Evolutionary conservation across 2,329 filamentous ascomycete genomes (phyloP), one percentile per base, ranked within the genome.

Genomic region (Cercospora berteroae): DNA sequence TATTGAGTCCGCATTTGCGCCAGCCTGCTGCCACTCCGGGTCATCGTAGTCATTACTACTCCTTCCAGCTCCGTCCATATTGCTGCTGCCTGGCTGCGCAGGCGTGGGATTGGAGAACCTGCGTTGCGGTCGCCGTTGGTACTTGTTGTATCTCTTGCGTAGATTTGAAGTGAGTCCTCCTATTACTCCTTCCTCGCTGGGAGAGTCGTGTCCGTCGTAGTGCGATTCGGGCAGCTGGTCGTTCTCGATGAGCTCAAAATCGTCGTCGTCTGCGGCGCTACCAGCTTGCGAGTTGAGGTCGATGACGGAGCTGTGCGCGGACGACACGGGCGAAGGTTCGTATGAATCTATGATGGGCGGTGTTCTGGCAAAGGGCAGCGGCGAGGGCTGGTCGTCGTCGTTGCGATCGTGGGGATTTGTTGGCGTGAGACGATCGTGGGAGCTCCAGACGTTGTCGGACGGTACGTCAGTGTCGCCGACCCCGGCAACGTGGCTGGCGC

Each of bases 1-100:
- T 66, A 85, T 82, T 27, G 81, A 79, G 63, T 86, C 84, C 44
- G 84, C 83, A 67, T 84, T 78, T 31, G 82, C 77, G 18, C 81
- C 84, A 23, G 83, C 82, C 75, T 84, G 83, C 66, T 79, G 77
- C 92, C 92, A 96, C 67, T 90, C 90, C 70, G 94, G 88, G 77
- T 87, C 91, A 77, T 92, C 91, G 80, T 95, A 95, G 80, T 91
- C 90, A 80, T 92, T 90, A 77, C 71, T 72, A 77, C 69, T 71
- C 61, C 68, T 70, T 58, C 69, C 73, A 39, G 70, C 69, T 52
- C 50, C 57, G 64, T 77, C 75, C 75, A 77, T 77, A 1, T 20
- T 68, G 65, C 57, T 58, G 63, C 55, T 39, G 61, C 65, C 65
- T 61, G 62, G 56, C 48, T n/a, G 60, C 12, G 63, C 67, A 67